Evolutionary conservation across 768 basidiomycete genomes (phyloP), one percentile per base, ranked within the genome.

Genomic region (Trametes cubensis): DNA sequence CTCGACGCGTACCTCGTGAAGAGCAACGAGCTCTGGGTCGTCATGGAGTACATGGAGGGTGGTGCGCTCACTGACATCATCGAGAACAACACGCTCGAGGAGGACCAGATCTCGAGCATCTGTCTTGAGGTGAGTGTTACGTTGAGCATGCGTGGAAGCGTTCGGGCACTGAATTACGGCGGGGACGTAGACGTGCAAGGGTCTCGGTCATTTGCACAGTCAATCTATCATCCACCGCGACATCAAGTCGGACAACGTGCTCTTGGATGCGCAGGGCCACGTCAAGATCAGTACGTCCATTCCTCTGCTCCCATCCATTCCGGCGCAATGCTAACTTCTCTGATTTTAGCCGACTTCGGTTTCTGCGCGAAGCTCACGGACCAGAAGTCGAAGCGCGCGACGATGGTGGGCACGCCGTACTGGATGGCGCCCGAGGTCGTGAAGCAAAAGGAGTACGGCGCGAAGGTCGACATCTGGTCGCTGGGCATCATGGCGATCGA

Each of bases 391-490:
- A 96, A 96, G 76, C 90, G 95, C 55, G 94, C 94, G 30, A 96
- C 94, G n/a, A 96, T 96, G 95, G 94, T 97, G 4, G 95, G 95
- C 39, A 96, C 94, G 13, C 95, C 95, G 0, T 96, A 96, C 76
- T 96, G 95, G 95, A 97, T 97, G 95, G 95, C 95, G 3, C 95
- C 95, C n/a, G 95, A 97, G 74, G 94, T 97, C 55, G 94, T 97
- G 69, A 95, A 94, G 77, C 92, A 95, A 74, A 95, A 96, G 76
- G 94, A 95, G 75, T 97, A 97, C 70, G 94, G 95, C 48, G 92
- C 94, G 25, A 96, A 96, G 75, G 95, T 96, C 21, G 95, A 96
- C 69, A 94, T 97, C 53, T 97, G 95, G 95, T 94, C 92, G 14
- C 83, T 97, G 10, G 95, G 95, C 5, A 97, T 98, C 76, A 95